Base-by-base conservation (phyloP, 768 basidiomycete species). In the Suillus sp. region DNA sequence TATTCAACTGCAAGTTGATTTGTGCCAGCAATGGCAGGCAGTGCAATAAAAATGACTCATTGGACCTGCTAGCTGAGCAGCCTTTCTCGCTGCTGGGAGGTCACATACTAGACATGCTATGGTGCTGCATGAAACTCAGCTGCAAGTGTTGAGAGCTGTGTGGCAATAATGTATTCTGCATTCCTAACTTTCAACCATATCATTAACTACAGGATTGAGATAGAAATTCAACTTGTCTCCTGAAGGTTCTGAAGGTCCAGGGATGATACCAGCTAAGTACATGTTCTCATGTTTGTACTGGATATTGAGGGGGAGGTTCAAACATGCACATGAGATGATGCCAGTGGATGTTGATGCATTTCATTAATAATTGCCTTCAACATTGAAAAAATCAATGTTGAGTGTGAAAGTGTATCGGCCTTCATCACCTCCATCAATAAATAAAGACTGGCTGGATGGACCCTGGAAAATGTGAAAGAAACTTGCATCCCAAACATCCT, bases 231-330 rank as follows among this genome's bases (percentile, higher is more conserved):
- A 66, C 27, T 74, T 35, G 0, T 75, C 68, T 11, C 63, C 34
- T 11, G 42, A 43, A 0, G 80, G 79, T 22, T 80, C 71, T 2
- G 68, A 59, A 0, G 80, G 81, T 0, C 80, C 75, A 1, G 78
- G 79, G 4, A 80, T 76, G 38, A 80, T 67, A 0, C 72, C 78
- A 0, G 71, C 73, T 0, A 80, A 66, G 62, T 74, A 81, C 64
- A 82, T 70, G 64, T 84, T 79, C 30, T 80, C 73, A 0, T 67
- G 66, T 11, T 73, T 72, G 62, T 78, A 80, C 4, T 70, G 65
- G 1, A 76, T 60, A 27, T 76, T 65, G 0, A 69, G 70, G 0
- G 79, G 79, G 0, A 83, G 71, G 55, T 81, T 81, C 1, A 69
- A 40, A 18, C 65, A 70, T 1, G 66, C 60, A 45, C 63, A 63